A percentile compares a stretch with the other conserved stretches of the same genome.
phyloP scores from a whole-genome alignment of 176 grass and related monocot genomes.

The Puya raimondii region DNA sequence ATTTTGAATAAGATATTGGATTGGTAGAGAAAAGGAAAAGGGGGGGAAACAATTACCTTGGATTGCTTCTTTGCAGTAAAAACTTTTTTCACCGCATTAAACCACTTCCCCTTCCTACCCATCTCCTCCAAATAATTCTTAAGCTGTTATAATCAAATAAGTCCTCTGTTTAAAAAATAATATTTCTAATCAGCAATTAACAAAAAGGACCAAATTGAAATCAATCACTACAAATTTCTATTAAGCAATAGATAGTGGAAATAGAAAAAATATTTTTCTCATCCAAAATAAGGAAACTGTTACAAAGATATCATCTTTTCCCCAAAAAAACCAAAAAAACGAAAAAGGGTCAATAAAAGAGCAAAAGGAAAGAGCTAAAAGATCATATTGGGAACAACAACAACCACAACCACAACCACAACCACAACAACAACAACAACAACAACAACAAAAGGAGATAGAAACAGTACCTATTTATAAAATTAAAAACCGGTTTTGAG shows the following conservation, averaged over 20 bases:
- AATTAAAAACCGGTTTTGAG: too few species aligned
- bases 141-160: not conserved
- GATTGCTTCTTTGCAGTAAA: conserved; percentile 60
- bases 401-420: conserved; percentile 1
- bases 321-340: not conserved
- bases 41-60: conserved; percentile 24
- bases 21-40: conserved; percentile 11
- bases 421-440: not conserved
- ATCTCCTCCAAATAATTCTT: conserved; percentile 20
- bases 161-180: too few species aligned
- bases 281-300: conserved; percentile 1
- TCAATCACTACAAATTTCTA: not conserved
- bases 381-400: conserved; percentile 8
- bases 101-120: conserved; percentile 79
- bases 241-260: conserved; percentile 8
- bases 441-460: too few species aligned
- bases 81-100: conserved; percentile 56
- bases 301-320: conserved; percentile 19
- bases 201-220: not conserved
- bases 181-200: not conserved
- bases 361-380: not conserved
- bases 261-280: conserved; percentile 9
- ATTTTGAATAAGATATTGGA: not conserved
- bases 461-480: too few species aligned
- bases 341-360: too few species aligned